Percentiles rank a stretch among this genome's conserved stretches.
Evolutionary conservation across 2,329 filamentous ascomycete species (phyloP).

Genomic region (Fusarium falciforme): DNA sequence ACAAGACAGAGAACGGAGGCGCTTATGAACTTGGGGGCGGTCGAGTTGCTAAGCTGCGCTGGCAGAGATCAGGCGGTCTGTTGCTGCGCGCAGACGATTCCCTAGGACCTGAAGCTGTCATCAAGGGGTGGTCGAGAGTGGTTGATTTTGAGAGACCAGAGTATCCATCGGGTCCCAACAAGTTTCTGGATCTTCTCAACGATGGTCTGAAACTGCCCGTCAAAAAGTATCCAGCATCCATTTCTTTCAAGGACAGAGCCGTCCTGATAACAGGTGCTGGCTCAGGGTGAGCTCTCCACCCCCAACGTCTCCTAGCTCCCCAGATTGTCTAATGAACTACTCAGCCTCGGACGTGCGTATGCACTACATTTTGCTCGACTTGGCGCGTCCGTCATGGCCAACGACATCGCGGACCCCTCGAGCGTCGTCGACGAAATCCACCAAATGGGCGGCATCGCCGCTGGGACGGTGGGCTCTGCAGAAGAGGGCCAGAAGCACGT

Average conservation of each 20-base stretch:
- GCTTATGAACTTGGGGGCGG: conserved; percentile 97
- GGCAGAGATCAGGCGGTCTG: conserved; percentile 91
- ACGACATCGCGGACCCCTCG: conserved; percentile 94
- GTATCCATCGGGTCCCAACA: conserved; percentile 85
- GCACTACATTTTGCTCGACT: conserved; percentile 86
- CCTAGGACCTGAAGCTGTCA: conserved; percentile 87
- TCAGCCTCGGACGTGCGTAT: conserved; percentile 85
- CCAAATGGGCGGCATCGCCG: conserved; percentile 87
- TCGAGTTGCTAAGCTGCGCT: conserved; percentile 91
- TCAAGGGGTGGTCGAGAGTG: conserved; percentile 90
- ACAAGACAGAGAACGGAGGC: conserved; percentile 82
- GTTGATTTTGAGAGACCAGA: conserved; percentile 84
- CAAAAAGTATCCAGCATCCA: conserved; percentile 77
- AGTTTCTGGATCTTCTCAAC: conserved; percentile 89
- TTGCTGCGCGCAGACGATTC: conserved; percentile 89
- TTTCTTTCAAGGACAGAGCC: conserved; percentile 87
- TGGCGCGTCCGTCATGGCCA: conserved; percentile 89
- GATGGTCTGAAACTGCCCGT: conserved; percentile 81
- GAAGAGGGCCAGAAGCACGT: conserved; percentile 93
- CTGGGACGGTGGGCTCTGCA: conserved; percentile 91
- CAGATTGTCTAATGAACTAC: not conserved
- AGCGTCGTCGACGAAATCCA: conserved; percentile 92
- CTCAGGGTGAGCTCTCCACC: conserved; percentile 62
- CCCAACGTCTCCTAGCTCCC: not conserved
- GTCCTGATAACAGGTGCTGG: conserved; percentile 90